phyloP scores from a whole-genome alignment of 2,329 filamentous ascomycete genomes.

The Lecanosticta acicola region DNA sequence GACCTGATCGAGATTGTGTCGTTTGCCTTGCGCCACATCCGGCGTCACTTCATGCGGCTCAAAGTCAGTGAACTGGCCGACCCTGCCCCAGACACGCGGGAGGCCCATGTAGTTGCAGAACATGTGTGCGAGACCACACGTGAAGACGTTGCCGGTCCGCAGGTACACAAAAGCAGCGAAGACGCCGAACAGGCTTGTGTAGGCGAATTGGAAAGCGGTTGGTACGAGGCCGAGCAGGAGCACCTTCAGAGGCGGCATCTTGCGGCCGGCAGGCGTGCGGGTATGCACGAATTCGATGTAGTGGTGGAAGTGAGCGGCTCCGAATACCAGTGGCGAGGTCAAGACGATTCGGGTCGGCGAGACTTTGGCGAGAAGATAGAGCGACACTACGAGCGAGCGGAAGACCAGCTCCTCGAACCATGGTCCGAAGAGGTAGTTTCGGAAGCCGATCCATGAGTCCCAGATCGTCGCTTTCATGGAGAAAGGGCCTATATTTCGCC shows the following conservation, averaged over 20 bases:
- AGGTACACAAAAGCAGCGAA: slow-evolving; percentile 87
- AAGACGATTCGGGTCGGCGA: slow-evolving; percentile 59
- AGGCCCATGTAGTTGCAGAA: slow-evolving; percentile 94
- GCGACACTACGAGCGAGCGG: slow-evolving; percentile 75
- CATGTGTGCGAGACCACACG: slow-evolving; percentile 69
- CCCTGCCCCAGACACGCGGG: slow-evolving; percentile 75
- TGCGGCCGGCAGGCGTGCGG: slow-evolving; percentile 51
- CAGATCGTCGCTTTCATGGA: slow-evolving; percentile 54
- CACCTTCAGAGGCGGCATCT: slow-evolving; percentile 15
- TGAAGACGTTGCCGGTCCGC: slow-evolving; percentile 73
- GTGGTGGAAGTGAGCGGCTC: slow-evolving; percentile 89
- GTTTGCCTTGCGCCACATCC: slow-evolving; percentile 28
- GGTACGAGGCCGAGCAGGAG: slow-evolving; percentile 50
- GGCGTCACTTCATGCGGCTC: slow-evolving; percentile 22
- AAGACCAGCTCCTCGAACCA: slow-evolving; percentile 92
- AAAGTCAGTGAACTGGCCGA: slow-evolving; percentile 50
- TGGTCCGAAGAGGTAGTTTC: slow-evolving; percentile 79
- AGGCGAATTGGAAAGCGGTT: slow-evolving; percentile 76
- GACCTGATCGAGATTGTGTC: slow-evolving; percentile 15
- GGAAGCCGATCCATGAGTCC: slow-evolving; percentile 72
- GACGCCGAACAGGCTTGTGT: slow-evolving; percentile 89
- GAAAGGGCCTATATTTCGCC: slow-evolving; percentile 51
- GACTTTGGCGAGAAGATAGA: slow-evolving; percentile 67
- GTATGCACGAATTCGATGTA: slow-evolving; percentile 89
- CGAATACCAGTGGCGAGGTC: slow-evolving; percentile 81